Evolutionary conservation across 2,329 filamentous ascomycete species (phyloP).

Genomic region (Dactylella cylindrospora): DNA sequence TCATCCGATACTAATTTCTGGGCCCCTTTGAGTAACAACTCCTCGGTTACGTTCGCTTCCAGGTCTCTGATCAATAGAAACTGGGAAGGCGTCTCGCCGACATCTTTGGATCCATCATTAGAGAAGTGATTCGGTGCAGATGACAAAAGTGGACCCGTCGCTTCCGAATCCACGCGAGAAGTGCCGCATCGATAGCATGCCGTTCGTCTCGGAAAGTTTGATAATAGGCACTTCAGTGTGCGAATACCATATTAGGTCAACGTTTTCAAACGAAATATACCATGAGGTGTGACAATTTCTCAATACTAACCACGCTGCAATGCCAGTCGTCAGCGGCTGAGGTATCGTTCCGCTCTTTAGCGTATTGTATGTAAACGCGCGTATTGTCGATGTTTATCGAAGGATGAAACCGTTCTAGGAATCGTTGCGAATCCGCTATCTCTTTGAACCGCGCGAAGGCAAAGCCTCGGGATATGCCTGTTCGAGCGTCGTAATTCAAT

Average conservation of each 20-base stretch:
- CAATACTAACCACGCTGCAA: slow-evolving; percentile 56
- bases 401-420: slow-evolving; percentile 59
- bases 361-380: slow-evolving; percentile 58
- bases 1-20: slow-evolving; percentile 67
- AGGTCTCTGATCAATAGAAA: slow-evolving; percentile 74
- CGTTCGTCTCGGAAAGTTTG: slow-evolving; percentile 61
- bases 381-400: slow-evolving; percentile 55
- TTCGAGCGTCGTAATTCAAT: slow-evolving; percentile 43
- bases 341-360: slow-evolving; percentile 55
- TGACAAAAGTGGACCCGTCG: slow-evolving; percentile 54
- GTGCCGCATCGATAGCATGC: slow-evolving; percentile 64
- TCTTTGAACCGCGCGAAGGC: slow-evolving; percentile 61
- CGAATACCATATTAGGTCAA: slow-evolving; percentile 3
- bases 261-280: not conserved
- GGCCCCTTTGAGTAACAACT: slow-evolving; percentile 70
- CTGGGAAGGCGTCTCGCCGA: slow-evolving; percentile 64
- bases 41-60: slow-evolving; percentile 69
- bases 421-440: slow-evolving; percentile 57
- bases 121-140: slow-evolving; percentile 54
- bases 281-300: not conserved
- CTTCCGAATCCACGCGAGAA: slow-evolving; percentile 57
- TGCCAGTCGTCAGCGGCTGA: slow-evolving; percentile 60
- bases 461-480: slow-evolving; percentile 60
- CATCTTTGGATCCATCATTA: slow-evolving; percentile 50
- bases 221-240: slow-evolving; percentile 59